Percentiles rank a stretch among this genome's conserved stretches.
Conservation (phyloP, 2,329 filamentous ascomycete species). For the Calycina herbarum region DNA sequence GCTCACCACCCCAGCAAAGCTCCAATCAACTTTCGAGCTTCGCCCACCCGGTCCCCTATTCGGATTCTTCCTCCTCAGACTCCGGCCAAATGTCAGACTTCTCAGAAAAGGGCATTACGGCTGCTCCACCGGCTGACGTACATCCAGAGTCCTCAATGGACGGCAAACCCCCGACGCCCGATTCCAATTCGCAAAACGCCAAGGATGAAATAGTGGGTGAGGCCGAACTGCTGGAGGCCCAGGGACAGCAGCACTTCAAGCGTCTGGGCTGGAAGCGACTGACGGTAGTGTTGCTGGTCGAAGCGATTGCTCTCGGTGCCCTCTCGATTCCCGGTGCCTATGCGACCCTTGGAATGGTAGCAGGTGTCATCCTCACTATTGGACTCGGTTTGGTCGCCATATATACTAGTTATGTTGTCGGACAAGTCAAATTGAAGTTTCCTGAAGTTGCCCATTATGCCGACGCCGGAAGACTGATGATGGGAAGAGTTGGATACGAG, state of each 20-base stretch:
- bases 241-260: constrained; percentile 23
- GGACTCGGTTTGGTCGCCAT: constrained; percentile 40
- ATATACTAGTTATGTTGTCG: constrained; percentile 44
- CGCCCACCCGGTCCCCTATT: not conserved
- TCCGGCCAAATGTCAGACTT: not conserved
- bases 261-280: constrained; percentile 49
- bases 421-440: constrained; percentile 37
- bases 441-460: constrained; percentile 40
- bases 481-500: constrained; percentile 51
- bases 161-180: not conserved
- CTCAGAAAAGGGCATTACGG: not conserved
- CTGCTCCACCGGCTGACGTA: not conserved
- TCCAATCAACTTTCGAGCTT: constrained; percentile 1
- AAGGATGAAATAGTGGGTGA: constrained; percentile 10
- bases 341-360: constrained; percentile 32
- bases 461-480: constrained; percentile 56
- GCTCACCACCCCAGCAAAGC: not conserved
- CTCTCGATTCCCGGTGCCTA: constrained; percentile 30
- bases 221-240: constrained; percentile 6
- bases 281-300: constrained; percentile 50
- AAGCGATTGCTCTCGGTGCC: constrained; percentile 47
- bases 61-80: not conserved
- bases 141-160: not conserved
- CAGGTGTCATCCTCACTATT: constrained; percentile 29
- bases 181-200: constrained; percentile 1